These are phyloP conservation scores for Naematelia aurantialba DNA, from an alignment of 768 basidiomycete species.

Conservation along the genomic window DNA sequence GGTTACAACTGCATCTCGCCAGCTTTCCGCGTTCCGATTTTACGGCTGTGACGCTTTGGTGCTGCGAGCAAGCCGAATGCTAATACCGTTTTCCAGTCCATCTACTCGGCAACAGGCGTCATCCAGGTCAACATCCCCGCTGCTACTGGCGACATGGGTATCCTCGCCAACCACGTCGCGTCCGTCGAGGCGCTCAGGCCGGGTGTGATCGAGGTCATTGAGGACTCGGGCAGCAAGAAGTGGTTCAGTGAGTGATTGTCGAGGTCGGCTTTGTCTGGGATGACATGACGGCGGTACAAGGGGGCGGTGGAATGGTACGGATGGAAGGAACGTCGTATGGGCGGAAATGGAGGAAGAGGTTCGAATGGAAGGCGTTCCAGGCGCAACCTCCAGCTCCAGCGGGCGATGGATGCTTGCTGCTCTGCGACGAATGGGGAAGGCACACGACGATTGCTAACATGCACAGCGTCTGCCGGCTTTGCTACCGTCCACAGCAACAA, in stretches of 20 bases:
- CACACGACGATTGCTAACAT: neutral
- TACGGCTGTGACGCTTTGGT: neutral
- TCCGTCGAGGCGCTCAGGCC: conserved; percentile 94
- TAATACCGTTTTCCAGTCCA: conserved; percentile 58
- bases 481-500: conserved; percentile 98
- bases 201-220: conserved; percentile 91
- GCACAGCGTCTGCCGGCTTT: conserved; percentile 86
- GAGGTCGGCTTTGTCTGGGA: neutral
- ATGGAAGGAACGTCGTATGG: too few relatives aligned
- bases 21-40: neutral
- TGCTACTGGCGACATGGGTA: conserved; percentile 96
- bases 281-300: neutral
- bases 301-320: neutral
- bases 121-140: conserved; percentile 93
- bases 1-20: too few relatives aligned
- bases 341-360: too few relatives aligned
- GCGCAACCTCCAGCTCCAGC: too few relatives aligned
- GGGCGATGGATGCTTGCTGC: too few relatives aligned
- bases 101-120: conserved; percentile 86
- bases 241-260: conserved; percentile 78
- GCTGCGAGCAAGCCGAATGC: neutral
- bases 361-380: too few relatives aligned
- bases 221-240: conserved; percentile 75
- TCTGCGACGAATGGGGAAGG: too few relatives aligned
- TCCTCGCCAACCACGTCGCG: conserved; percentile 96